A percentile compares a stretch with the other conserved stretches of the same genome.
phyloP scores from a whole-genome alignment of 2,329 filamentous ascomycete genomes.

The Pseudogymnoascus sp. region DNA sequence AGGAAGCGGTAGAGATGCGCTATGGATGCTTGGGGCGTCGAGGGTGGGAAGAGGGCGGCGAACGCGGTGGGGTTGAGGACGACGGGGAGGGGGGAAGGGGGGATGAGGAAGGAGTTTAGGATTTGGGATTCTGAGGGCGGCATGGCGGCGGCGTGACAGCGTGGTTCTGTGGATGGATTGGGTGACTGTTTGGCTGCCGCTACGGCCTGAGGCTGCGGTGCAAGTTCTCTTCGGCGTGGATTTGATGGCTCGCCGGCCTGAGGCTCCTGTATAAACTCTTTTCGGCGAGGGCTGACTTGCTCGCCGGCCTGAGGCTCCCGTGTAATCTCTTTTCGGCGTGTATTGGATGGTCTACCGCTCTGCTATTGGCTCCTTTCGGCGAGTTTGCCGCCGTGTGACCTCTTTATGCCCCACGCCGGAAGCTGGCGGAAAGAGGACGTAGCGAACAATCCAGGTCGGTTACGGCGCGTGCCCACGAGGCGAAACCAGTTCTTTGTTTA shows the following conservation, averaged over 20 bases:
- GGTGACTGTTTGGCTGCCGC: background rate
- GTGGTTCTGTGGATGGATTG: background rate
- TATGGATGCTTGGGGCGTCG: conserved; percentile 22
- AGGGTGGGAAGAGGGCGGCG: conserved; percentile 63
- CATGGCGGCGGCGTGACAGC: conserved; percentile 40
- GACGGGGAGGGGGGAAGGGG: conserved; percentile 64
- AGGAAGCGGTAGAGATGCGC: conserved; percentile 70
- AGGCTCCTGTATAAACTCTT: background rate
- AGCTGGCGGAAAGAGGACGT: background rate
- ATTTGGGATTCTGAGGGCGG: conserved; percentile 67
- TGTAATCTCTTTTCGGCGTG: background rate
- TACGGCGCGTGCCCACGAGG: background rate
- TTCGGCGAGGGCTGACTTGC: background rate
- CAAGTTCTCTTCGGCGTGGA: too few relatives aligned
- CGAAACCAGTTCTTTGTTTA: background rate
- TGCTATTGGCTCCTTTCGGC: too few relatives aligned
- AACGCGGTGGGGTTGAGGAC: conserved; percentile 69
- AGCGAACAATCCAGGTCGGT: background rate
- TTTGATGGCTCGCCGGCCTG: background rate
- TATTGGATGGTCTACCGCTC: too few relatives aligned
- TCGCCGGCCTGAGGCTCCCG: background rate
- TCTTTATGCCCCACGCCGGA: background rate
- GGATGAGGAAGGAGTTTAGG: conserved; percentile 67
- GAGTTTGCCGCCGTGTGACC: background rate
- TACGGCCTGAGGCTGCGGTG: background rate